These are phyloP conservation scores for Parathielavia hyrcaniae DNA, from an alignment of 495 filamentous ascomycete genomes.

Conservation along the genomic window DNA sequence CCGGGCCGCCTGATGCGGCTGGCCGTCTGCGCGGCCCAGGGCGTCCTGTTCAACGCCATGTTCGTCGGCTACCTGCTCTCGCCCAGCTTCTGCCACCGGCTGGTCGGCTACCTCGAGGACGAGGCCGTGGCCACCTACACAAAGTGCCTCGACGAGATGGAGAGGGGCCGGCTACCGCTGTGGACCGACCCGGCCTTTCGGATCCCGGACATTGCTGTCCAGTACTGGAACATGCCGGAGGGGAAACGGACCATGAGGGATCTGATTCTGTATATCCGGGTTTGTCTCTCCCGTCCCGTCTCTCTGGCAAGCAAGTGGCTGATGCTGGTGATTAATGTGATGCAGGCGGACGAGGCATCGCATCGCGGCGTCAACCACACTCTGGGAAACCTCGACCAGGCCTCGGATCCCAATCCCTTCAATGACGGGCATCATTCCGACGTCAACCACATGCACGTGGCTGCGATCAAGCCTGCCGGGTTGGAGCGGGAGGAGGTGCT, in stretches of 20 bases:
- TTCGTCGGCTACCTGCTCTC: constrained; percentile 86
- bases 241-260: constrained; percentile 74
- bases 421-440: constrained; percentile 57
- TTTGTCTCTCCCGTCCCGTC: neutral
- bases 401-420: constrained; percentile 80
- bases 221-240: constrained; percentile 92
- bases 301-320: neutral
- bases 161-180: constrained; percentile 69
- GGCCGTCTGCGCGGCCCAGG: constrained; percentile 72
- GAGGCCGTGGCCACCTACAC: constrained; percentile 95
- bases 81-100: constrained; percentile 83
- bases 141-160: constrained; percentile 76
- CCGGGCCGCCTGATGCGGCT: constrained; percentile 84
- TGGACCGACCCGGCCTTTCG: constrained; percentile 62
- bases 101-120: constrained; percentile 94
- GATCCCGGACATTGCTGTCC: constrained; percentile 83
- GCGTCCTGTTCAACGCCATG: constrained; percentile 91
- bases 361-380: constrained; percentile 96
- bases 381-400: constrained; percentile 74
- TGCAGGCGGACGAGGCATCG: constrained; percentile 76
- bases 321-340: neutral
- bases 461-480: constrained; percentile 58
- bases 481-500: constrained; percentile 75
- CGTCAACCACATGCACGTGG: constrained; percentile 48
- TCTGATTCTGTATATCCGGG: constrained; percentile 73